Base-by-base conservation (phyloP, 1,284 basidiomycete genomes). In the Sporisorium sorghi region DNA sequence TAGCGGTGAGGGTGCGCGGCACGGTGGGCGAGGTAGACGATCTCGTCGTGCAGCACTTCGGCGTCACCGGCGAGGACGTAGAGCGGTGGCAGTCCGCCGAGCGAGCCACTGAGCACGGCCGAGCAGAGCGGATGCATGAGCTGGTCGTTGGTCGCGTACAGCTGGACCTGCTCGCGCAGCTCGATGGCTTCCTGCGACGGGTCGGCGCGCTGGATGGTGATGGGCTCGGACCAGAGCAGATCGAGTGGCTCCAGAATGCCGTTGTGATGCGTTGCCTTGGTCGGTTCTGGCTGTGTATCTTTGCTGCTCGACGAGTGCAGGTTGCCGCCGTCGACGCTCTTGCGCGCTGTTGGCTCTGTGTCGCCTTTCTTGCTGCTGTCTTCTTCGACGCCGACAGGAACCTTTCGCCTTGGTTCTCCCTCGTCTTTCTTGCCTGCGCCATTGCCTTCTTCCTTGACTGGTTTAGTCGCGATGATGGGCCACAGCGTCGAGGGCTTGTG, bases 41-140 rank as follows among this genome's bases (percentile, higher is more conserved):
- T 91, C 85, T 98, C 95, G 81, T 99, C 96, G 50, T 81, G 76
- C 43, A 98, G 85, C 0, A 97, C 94, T 85, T 99, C 96, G 76
- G 91, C 91, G 76, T 98, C 92, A 37, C 96, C 91, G 1, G 85
- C 86, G 12, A 96, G 90, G 73, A 99, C 87, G 51, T 93, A 87
- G 51, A 98, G 83, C 3, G 96, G 95, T 1, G 93, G 93, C 0
- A 99, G 85, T 1, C 95, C 95, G 9, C 96, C 96, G 9, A 98
- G 88, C 80, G 94, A 95, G 0, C 91, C 87, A 19, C 84, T 81
- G 65, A 78, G 92, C 77, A 32, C 90, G 0, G 94, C 91, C 64
- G 93, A 96, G 48, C 97, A 90, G 62, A 94, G 89, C 2, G 96
- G 95, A 85, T 97, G 93, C 17, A 85, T 87, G 5, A 97, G 83